Base-by-base conservation (phyloP, 148 eudicot genomes). In the Vaccinium corymbosum region DNA sequence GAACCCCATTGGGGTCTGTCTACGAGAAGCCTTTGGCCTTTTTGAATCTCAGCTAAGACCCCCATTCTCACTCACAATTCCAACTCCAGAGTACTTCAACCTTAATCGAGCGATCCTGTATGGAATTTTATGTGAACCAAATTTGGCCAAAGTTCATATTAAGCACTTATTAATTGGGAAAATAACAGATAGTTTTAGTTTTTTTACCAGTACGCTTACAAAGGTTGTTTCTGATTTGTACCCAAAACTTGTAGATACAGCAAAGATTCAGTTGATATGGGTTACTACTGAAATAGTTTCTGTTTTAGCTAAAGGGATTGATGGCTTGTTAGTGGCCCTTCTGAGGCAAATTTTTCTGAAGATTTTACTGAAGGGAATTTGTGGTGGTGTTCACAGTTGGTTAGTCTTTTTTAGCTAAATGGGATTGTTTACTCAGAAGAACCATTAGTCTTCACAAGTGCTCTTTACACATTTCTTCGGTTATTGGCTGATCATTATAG, bases 341-440 rank as follows among this genome's bases (percentile, higher is more conserved):
- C 82, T 96, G 91, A 90, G 99, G 97, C 95, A 92, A 88, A 92
- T 92, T 84, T 90, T 80, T 92, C 92, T 76, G 95, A 94, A 49
- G 98, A 94, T 90, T 84, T 84, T 83, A 89, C 92, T 87, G 97
- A 94, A 52, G 93, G 88, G 72, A 94, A 92, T 93, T 84, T 94
- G 89, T 94, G 98, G 98, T 81, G 93, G 85, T 89, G 95, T 84
- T 84, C 64, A 82, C 94, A 94, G 87, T 71, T 93, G 89, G 89
- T 92, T 29, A 53, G 59, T 57, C 70, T 96, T 55, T 87, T 61
- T 56, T 73, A 48, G 83, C 62, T 29, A 94, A 91, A 84, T 94
- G 99, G 97, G 97, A 90, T 85, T 86, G 62, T 88, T 86, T 96
- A 48, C 80, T 96, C 68, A 71, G 97, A 92, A 84, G 90, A 87